Evolutionary conservation across 441 rosid genomes (phyloP).

Genomic region (Pelargonium cotyledonis): DNA sequence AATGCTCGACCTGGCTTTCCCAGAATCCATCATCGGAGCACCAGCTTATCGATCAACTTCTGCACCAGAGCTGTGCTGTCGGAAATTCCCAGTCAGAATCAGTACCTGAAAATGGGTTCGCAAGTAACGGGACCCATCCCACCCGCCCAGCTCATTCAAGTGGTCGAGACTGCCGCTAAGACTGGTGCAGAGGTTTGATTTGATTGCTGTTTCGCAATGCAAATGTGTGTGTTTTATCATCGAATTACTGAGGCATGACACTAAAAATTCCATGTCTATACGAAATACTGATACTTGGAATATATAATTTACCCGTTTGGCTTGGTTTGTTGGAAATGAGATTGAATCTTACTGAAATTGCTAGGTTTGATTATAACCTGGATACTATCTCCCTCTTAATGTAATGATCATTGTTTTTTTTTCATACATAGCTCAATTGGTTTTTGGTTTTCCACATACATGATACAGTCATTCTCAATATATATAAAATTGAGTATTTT

Average conservation of each 20-base stretch:
- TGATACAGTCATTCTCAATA: too few species aligned
- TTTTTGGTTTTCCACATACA: too few species aligned
- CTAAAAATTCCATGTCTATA: too few species aligned
- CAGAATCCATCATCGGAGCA: slow-evolving; percentile 16
- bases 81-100: slow-evolving; percentile 38
- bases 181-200: slow-evolving; percentile 72
- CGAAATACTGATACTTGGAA: too few species aligned
- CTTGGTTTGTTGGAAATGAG: too few species aligned
- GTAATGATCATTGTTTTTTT: too few species aligned
- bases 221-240: background rate
- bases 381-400: background rate
- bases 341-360: background rate
- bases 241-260: background rate
- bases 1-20: slow-evolving; percentile 24
- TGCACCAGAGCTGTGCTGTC: slow-evolving; percentile 43
- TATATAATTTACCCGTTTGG: too few species aligned
- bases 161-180: slow-evolving; percentile 73
- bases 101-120: slow-evolving; percentile 57
- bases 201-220: background rate
- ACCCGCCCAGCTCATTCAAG: slow-evolving; percentile 51
- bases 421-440: too few species aligned
- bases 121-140: slow-evolving; percentile 60
- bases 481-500: too few species aligned
- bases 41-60: slow-evolving; percentile 18
- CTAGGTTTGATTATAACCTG: background rate